Evolutionary conservation across 2,329 filamentous ascomycete species (phyloP), one percentile per base, ranked within the genome.

Genomic region (Fusarium mangiferae): DNA sequence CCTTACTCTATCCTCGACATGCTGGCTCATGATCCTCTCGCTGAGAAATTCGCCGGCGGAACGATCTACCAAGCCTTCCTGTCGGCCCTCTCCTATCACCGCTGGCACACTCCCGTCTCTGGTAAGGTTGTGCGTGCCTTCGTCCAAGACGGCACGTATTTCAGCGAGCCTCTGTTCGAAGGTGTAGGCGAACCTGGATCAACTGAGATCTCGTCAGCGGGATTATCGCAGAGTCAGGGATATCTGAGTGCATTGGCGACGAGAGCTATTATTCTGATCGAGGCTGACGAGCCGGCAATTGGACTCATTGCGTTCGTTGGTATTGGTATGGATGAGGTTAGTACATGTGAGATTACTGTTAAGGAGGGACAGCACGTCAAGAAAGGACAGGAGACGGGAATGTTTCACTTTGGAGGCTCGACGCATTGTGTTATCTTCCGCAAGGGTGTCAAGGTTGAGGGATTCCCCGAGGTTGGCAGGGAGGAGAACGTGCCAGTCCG

Each of bases 321-420:
- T 3, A 87, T 95, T 7, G 93, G 93, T 4, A 94, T 95, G 93
- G 91, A 90, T 46, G 93, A 95, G 81, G 92, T 94, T 18, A 91
- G 88, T 66, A 91, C 91, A 0, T 94, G 92, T 77, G 91, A 94
- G 58, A 90, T 93, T 55, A 92, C 89, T 0, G 91, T 93, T 17
- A 86, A 86, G 75, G 88, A 91, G 77, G 92, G 91, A 0, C 87
- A 94, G 78, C 85, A 87, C 59, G 78, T 95, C 22, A 84, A 85
- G 59, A 94, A 94, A 84, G 93, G 93, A 3, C 88, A 94, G 9
- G 84, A 94, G 83, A 85, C 91, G 44, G 93, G 93, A 46, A 94
- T 94, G 92, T 95, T 95, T 81, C 93, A 95, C 78, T 94, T 92
- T 79, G 93, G 93, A n/a, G 93, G 93, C 0, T 91, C 88, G 12